Evolutionary conservation across 306 rosid species (phyloP).

Genomic region (Purshia tridentata): DNA sequence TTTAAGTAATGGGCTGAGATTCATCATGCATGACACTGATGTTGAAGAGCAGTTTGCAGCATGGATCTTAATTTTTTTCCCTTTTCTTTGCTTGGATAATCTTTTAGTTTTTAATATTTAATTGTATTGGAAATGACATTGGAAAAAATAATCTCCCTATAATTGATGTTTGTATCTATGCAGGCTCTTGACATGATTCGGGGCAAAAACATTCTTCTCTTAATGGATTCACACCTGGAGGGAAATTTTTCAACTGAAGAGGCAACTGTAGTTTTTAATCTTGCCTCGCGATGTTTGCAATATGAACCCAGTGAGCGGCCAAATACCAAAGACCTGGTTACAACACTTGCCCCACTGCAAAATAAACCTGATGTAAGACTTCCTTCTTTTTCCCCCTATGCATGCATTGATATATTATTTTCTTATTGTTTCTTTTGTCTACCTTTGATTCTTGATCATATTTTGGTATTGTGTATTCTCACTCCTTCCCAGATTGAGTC

Average conservation of each 20-base stretch:
- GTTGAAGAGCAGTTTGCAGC: neutral
- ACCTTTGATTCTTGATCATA: neutral
- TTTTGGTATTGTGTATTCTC: neutral
- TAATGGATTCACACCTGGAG: slow-evolving; percentile 90
- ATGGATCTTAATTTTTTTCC: neutral
- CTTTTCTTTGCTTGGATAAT: neutral
- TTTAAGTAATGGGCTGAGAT: neutral
- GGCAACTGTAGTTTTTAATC: slow-evolving; percentile 75
- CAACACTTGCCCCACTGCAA: slow-evolving; percentile 55
- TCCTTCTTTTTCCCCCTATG: neutral
- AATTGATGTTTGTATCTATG: slow-evolving; percentile 18
- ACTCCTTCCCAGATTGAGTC: neutral
- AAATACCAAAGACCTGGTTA: slow-evolving; percentile 56
- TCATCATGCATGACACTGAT: slow-evolving; percentile 1
- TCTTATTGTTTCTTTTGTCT: neutral
- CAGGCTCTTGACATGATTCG: slow-evolving; percentile 86
- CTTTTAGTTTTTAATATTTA: neutral
- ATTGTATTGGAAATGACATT: neutral
- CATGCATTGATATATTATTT: neutral
- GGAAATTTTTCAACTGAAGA: slow-evolving; percentile 71
- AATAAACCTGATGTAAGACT: slow-evolving; percentile 60
- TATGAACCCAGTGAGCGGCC: slow-evolving; percentile 79
- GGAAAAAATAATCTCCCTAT: neutral
- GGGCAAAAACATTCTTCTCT: slow-evolving; percentile 61
- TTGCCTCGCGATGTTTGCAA: slow-evolving; percentile 73